These are phyloP conservation scores for Coelastrella sp. DNA, from an alignment of 139 green algal species.

Conservation along the genomic window DNA sequence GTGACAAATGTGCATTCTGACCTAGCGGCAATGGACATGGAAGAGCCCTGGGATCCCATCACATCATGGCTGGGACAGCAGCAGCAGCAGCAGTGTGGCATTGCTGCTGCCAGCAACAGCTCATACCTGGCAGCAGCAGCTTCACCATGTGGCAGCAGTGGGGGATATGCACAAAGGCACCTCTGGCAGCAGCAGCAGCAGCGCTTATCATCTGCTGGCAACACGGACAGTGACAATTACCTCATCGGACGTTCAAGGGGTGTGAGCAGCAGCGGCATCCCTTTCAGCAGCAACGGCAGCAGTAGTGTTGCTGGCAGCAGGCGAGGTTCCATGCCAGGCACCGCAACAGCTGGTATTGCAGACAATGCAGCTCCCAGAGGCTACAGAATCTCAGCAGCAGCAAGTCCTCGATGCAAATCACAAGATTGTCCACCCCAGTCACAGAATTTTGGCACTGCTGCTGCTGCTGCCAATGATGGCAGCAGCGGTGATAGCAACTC, in stretches of 20 bases:
- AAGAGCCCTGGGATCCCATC: no score
- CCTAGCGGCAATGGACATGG: no score
- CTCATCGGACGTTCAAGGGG: background rate
- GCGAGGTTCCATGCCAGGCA: no score
- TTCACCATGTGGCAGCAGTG: background rate
- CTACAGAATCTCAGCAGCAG: slow-evolving; percentile 4
- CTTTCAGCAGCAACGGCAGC: background rate
- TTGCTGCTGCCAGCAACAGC: background rate
- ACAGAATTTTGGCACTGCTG: background rate
- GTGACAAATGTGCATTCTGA: no score
- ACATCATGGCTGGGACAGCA: slow-evolving; percentile 10
- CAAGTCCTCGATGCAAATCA: background rate
- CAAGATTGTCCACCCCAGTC: background rate
- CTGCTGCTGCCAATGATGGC: background rate
- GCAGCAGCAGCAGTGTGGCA: background rate
- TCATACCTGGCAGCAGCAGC: background rate
- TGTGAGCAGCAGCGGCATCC: background rate
- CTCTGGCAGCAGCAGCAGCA: slow-evolving; percentile 29
- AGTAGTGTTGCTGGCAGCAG: background rate
- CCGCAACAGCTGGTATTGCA: no score
- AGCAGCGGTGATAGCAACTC: background rate
- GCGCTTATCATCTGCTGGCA: background rate
- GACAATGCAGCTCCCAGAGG: background rate
- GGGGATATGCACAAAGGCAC: background rate
- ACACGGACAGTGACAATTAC: background rate